Conservation (phyloP, 805 yeast genomes). For the Hanseniaspora lachancei region DNA sequence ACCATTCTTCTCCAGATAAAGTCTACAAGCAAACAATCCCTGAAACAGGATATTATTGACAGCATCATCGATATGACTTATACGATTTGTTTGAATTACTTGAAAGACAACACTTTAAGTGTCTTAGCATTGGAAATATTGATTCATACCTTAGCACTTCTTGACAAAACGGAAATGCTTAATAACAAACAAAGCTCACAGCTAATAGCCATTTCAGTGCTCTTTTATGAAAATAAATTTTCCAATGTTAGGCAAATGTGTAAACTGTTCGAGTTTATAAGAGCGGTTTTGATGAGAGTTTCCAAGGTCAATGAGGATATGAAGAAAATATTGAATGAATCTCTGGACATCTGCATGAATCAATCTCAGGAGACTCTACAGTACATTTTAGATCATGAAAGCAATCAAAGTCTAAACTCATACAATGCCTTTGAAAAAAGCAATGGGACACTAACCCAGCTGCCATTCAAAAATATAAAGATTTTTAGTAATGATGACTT, state of each 20-base stretch:
- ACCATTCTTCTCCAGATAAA: neutral
- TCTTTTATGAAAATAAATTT: conserved; percentile 1
- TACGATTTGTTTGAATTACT: conserved; percentile 1
- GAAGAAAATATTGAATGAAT: neutral
- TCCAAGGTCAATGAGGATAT: neutral
- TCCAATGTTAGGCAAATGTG: neutral
- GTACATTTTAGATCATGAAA: neutral
- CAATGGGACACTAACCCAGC: neutral
- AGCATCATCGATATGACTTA: neutral
- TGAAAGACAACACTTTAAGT: conserved; percentile 1
- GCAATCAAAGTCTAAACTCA: neutral
- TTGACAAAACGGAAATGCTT: neutral
- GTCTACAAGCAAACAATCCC: neutral
- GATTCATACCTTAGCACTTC: neutral
- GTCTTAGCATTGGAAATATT: neutral
- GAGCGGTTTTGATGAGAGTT: neutral
- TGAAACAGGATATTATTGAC: neutral
- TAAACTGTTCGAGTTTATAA: neutral
- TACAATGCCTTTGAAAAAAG: neutral
- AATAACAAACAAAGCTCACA: conserved; percentile 3
- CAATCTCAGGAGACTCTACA: neutral
- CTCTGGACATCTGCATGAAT: neutral
- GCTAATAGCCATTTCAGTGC: neutral
- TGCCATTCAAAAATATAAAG: neutral
- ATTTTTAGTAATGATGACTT: neutral